Evolutionary conservation across 345 rosid genomes (phyloP).

Genomic region (Lenwebbia sp.): DNA sequence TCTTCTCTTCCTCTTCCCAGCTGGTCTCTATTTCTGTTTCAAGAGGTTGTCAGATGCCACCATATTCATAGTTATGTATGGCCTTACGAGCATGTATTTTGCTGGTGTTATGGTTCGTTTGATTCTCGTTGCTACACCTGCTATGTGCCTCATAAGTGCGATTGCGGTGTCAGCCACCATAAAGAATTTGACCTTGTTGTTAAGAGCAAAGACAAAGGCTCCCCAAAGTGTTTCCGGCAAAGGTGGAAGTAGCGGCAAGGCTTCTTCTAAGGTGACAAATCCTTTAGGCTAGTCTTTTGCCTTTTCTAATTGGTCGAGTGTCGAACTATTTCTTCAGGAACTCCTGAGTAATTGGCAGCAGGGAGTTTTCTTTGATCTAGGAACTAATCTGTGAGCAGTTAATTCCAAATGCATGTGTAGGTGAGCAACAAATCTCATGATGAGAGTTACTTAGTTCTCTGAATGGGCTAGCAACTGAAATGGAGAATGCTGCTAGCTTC

Average conservation of each 20-base stretch:
- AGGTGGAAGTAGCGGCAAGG: constrained; percentile 59
- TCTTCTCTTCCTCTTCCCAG: constrained; percentile 96
- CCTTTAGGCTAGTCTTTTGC: background rate
- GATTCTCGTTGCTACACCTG: constrained; percentile 96
- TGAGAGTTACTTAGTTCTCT: background rate
- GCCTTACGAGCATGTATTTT: constrained; percentile 97
- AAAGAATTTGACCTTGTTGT: constrained; percentile 65
- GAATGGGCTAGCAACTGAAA: background rate
- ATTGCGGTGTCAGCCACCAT: constrained; percentile 94
- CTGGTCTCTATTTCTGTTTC: constrained; percentile 98
- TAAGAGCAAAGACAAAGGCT: constrained; percentile 67
- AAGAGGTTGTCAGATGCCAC: constrained; percentile 92
- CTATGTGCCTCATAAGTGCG: constrained; percentile 90
- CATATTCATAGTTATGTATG: constrained; percentile 97
- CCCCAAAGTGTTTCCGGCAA: constrained; percentile 49
- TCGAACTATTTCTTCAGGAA: background rate
- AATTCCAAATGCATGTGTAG: background rate
- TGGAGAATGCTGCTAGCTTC: background rate
- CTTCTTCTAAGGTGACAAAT: constrained; percentile 65
- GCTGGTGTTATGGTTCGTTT: constrained; percentile 99
- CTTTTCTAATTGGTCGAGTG: background rate
- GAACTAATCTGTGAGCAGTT: background rate
- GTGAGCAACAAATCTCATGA: background rate
- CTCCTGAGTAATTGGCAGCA: background rate
- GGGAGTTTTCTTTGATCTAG: background rate